Base-by-base conservation (phyloP, 345 rosid species). In the Combretum micranthum region DNA sequence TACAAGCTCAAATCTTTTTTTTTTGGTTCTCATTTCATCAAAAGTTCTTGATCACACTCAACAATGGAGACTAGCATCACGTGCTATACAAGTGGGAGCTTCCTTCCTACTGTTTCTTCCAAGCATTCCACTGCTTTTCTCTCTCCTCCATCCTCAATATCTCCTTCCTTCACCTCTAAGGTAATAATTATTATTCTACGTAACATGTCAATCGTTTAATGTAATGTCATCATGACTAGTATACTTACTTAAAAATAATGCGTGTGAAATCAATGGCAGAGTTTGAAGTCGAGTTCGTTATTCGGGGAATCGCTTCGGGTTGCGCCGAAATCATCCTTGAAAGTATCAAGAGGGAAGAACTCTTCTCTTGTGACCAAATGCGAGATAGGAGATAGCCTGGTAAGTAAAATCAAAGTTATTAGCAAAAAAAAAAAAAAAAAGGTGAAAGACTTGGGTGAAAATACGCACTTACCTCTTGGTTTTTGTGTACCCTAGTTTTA, bases 351-450 rank as follows among this genome's bases (percentile, higher is more conserved):
- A 70, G 43, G 74, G 4, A 87, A 75, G 78, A 80, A 15, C 67
- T 47, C 60, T 25, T 57, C 79, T 64, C 66, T 90, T 26, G 72
- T 79, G 49, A 85, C 86, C 66, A 82, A 72, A 83, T 80, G 96
- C 72, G 99, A 85, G 81, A 76, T 93, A 64, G 99, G 99, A 21
- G 96, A 87, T 26, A 85, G 90, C 84, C 73, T 93, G 88, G 99
- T 93, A 64, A 74, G 80, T 4, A 32, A 4, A 4, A 11, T 32
- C 39, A 7, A 32, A 32, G 39, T 32, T 32, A 11, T 32, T 1
- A 32, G 6, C 39, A 32, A 32, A 4, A 32, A 32, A 32, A 5
- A 7, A 11, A 4, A 32, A 7, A 32, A 11, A 4, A 32, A 32
- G n/a, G n/a, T n/a, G n/a, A 32, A 32, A 32, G 39, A 32, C 9